Evolutionary conservation across 768 basidiomycete genomes (phyloP), one percentile per base, ranked within the genome.

Genomic region (Cystofilobasidium ferigula): DNA sequence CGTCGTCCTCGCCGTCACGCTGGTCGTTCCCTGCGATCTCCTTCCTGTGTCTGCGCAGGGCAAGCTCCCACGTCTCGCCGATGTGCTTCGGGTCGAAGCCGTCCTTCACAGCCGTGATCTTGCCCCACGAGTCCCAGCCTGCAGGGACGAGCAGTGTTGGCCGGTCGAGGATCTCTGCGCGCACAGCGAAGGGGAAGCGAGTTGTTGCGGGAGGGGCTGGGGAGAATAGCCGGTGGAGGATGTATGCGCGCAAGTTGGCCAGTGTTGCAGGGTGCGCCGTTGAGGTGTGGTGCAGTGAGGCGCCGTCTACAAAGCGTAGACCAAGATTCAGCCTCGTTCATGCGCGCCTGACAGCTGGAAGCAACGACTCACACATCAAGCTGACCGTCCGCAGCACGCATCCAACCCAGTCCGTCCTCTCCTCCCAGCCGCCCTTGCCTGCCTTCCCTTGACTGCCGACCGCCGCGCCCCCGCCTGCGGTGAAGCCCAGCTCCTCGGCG

Each of bases 111-210:
- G 97, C 86, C 2, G 81, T 79, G 64, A 97, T 94, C 79, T 97
- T 98, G 0, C 93, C 92, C 88, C 90, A 95, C 70, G 88, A 89
- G 73, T 98, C 95, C 95, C 95, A 99, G 0, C 95, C 95, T 1
- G 89, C 83, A 1, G 94, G 95, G 8, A 98, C 85, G 51, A 95
- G 83, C 60, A 97, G 86, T 16, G 84, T 85, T 72, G 97, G 93
- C 36, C 95, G 84, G 74, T 98, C 95, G 54, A 98, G 79, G 0
- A 88, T 86, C 73, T 97, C 98, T 1, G 95, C 86, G 70, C 87
- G 86, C 63, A 89, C 83, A 3, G 81, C 78, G 76, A 95, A 98
- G 0, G 89, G 86, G 77, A 97, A 95, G 1, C 85, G 83, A 71
- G 89, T 88, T 24, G 57, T 22, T n/a, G 16, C 14, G 36, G 35